Percentiles rank a stretch among this genome's conserved stretches.
These are phyloP conservation scores for Tympanopsis confertula DNA, from an alignment of 2,329 filamentous ascomycete species.

Conservation along the genomic window DNA sequence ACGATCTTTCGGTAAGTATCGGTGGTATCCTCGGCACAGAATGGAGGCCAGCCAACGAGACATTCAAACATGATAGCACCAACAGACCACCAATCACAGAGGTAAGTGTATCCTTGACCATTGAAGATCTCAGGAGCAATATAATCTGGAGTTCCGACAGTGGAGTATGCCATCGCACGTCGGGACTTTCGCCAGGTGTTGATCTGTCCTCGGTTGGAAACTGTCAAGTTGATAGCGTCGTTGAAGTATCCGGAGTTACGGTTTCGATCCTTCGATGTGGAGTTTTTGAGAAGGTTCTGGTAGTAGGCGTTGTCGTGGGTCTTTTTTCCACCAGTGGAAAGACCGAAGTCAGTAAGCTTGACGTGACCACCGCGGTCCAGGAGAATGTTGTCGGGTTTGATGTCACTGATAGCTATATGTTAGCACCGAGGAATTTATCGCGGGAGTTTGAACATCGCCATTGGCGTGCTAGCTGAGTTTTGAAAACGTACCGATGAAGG, in stretches of 20 bases:
- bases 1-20: slow-evolving; percentile 75
- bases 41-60: slow-evolving; percentile 71
- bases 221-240: slow-evolving; percentile 61
- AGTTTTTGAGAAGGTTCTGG: slow-evolving; percentile 53
- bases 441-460: neutral
- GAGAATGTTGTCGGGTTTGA: slow-evolving; percentile 74
- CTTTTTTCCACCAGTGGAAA: slow-evolving; percentile 70
- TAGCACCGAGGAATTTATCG: too few relatives aligned
- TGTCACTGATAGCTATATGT: slow-evolving; percentile 36
- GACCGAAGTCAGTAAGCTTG: slow-evolving; percentile 71
- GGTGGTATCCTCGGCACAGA: slow-evolving; percentile 66
- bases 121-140: slow-evolving; percentile 73
- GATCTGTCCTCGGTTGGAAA: slow-evolving; percentile 67
- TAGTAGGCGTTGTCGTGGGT: slow-evolving; percentile 71
- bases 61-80: slow-evolving; percentile 82
- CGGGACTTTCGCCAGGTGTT: slow-evolving; percentile 74
- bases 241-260: slow-evolving; percentile 67
- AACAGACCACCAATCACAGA: slow-evolving; percentile 75
- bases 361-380: slow-evolving; percentile 68
- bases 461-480: neutral
- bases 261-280: slow-evolving; percentile 41
- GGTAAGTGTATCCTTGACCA: slow-evolving; percentile 64
- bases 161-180: slow-evolving; percentile 70
- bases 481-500: slow-evolving; percentile 72
- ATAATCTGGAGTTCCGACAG: slow-evolving; percentile 69